Percentiles rank a stretch among this genome's conserved stretches.
Evolutionary conservation across 2,329 filamentous ascomycete genomes (phyloP).

Genomic region (Xylaria sp.): DNA sequence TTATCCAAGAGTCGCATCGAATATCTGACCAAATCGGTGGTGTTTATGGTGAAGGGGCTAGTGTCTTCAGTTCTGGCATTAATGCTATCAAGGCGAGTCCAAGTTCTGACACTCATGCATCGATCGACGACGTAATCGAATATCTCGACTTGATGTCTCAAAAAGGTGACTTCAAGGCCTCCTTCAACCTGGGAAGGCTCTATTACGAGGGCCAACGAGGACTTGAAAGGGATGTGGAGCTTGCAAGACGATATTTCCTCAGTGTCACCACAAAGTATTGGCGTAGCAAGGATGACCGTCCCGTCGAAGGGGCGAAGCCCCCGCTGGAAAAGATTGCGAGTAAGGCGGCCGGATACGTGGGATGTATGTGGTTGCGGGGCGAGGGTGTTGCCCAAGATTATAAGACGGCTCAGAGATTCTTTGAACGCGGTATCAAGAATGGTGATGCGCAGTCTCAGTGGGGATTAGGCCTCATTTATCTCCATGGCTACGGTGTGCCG

Average conservation of each 20-base stretch:
- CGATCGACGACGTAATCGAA: constrained; percentile 89
- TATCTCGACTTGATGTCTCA: constrained; percentile 86
- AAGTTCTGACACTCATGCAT: constrained; percentile 75
- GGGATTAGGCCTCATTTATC: constrained; percentile 75
- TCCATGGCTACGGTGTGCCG: constrained; percentile 65
- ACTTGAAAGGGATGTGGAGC: constrained; percentile 64
- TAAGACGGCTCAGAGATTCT: constrained; percentile 72
- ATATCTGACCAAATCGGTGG: constrained; percentile 88
- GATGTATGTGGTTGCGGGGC: constrained; percentile 82
- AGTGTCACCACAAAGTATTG: constrained; percentile 76
- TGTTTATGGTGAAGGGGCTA: constrained; percentile 92
- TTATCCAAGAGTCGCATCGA: constrained; percentile 72
- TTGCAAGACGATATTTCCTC: constrained; percentile 76
- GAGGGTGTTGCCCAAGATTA: constrained; percentile 79
- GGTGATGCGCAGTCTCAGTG: constrained; percentile 82
- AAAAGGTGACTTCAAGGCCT: constrained; percentile 83
- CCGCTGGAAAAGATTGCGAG: constrained; percentile 72
- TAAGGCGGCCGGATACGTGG: constrained; percentile 81
- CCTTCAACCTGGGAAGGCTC: constrained; percentile 76
- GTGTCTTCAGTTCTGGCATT: constrained; percentile 76
- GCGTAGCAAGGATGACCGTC: constrained; percentile 65
- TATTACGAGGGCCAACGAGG: constrained; percentile 82
- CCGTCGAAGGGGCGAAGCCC: constrained; percentile 62
- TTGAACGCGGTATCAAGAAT: constrained; percentile 68
- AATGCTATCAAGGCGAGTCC: constrained; percentile 70